Evolutionary conservation across 768 basidiomycete genomes (phyloP).

Genomic region (Xanthoconium purpureum): DNA sequence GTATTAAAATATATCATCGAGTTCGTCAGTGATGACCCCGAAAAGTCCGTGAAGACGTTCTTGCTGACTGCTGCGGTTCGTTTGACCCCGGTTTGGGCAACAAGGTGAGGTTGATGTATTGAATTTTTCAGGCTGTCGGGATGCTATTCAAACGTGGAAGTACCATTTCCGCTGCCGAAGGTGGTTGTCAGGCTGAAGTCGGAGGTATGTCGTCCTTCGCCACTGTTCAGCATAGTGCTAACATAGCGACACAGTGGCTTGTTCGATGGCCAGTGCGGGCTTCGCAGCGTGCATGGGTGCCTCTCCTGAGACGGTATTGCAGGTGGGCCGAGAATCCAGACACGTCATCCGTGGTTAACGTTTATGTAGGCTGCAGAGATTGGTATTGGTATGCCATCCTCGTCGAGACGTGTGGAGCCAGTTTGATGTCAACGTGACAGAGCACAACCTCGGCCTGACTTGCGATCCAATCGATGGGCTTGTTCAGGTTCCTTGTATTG

Average conservation of each 20-base stretch:
- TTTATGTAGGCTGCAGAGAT: conserved; percentile 73
- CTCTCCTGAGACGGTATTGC: conserved; percentile 77
- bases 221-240: neutral
- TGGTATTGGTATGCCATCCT: conserved; percentile 64
- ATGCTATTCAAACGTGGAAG: conserved; percentile 98
- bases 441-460: conserved; percentile 85
- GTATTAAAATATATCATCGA: conserved; percentile 88
- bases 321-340: conserved; percentile 40
- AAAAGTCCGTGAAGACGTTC: conserved; percentile 86
- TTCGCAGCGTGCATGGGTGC: conserved; percentile 95
- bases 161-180: conserved; percentile 94
- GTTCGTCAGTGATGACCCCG: conserved; percentile 89
- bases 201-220: conserved; percentile 52
- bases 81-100: conserved; percentile 6
- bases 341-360: neutral
- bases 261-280: conserved; percentile 93
- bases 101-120: conserved; percentile 5
- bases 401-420: neutral
- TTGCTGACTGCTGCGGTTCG: conserved; percentile 82
- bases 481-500: conserved; percentile 95
- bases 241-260: conserved; percentile 58
- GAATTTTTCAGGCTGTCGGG: conserved; percentile 63
- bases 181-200: conserved; percentile 93
- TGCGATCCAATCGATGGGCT: conserved; percentile 94
- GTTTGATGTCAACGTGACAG: conserved; percentile 34